Base-by-base conservation (phyloP, 2,329 filamentous ascomycete genomes). In the Pseudogymnoascus pannorum region DNA sequence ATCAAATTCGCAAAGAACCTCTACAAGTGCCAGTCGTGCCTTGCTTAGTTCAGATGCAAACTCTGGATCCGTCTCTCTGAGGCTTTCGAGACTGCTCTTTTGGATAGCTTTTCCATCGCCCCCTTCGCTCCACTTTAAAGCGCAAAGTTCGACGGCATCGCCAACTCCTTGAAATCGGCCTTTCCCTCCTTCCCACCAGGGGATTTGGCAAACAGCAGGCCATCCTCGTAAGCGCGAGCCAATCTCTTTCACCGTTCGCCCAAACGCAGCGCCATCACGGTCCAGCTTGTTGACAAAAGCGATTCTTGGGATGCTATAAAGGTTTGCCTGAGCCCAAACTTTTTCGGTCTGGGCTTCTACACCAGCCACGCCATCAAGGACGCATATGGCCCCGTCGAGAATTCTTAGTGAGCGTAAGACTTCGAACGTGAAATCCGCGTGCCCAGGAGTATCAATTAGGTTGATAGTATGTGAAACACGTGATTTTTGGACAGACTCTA, bases 331-430 rank as follows among this genome's bases (percentile, higher is more conserved):
- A 12, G 84, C 81, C 94, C 94, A 99, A 2, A 99, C 94, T 68
- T 96, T 88, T 72, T 99, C 94, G 0, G 94, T 97, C 72, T 97
- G 94, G 1, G 94, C 93, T 75, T 99, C 94, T 20, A 99, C 94
- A 1, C 92, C 92, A 64, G 93, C 92, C 36, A 96, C 92, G 0
- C 90, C 92, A 72, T 96, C 92, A 6, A 96, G 85, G 69, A 96
- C 92, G 69, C 91, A 96, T n/a, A 96, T 87, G 1, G 91, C 91
- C 4, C 92, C 92, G 71, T 96, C 92, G 0, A 96, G 81, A 33
- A 96, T 88, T 18, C 91, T 87, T 5, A 97, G 79, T 31, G 93
- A 97, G 11, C 94, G 86, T 66, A 97, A 83, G 2, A 97, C 94
- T 73, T 99, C 94, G 70, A 97, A 97, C 0, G 93, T 92, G 69